Conservation (phyloP, 2,329 filamentous ascomycete species). For the Cephalotrichum gorgonifer region DNA sequence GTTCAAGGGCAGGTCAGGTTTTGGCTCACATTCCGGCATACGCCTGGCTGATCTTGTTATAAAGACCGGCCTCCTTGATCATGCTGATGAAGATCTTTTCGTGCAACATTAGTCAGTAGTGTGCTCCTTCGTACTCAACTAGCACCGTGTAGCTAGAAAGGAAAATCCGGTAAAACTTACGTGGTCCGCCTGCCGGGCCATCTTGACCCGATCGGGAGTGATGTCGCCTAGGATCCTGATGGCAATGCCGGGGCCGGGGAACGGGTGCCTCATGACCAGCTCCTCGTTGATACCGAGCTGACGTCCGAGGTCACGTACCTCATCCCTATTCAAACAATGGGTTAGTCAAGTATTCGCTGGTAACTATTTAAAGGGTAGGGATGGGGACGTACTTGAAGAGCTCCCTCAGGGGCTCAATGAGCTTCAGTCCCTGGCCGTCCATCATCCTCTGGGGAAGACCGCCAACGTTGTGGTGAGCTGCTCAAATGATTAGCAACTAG, state of each 20-base stretch:
- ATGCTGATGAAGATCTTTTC: slow-evolving; percentile 65
- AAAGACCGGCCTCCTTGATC: slow-evolving; percentile 63
- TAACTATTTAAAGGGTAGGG: background rate
- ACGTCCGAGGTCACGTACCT: slow-evolving; percentile 19
- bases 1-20: background rate
- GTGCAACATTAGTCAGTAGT: background rate
- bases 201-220: slow-evolving; percentile 66
- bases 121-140: background rate
- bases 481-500: background rate
- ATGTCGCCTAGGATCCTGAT: slow-evolving; percentile 80
- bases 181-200: slow-evolving; percentile 65
- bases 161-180: background rate
- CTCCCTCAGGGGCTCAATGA: slow-evolving; percentile 70
- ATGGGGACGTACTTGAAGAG: slow-evolving; percentile 71
- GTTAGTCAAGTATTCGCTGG: background rate
- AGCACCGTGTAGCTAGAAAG: background rate
- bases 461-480: slow-evolving; percentile 59
- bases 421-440: slow-evolving; percentile 39
- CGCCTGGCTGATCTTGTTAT: slow-evolving; percentile 39
- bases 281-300: slow-evolving; percentile 20
- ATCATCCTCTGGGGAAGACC: slow-evolving; percentile 49
- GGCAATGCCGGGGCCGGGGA: slow-evolving; percentile 45
- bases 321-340: slow-evolving; percentile 8
- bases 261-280: slow-evolving; percentile 19
- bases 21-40: slow-evolving; percentile 7